These are phyloP conservation scores for Hypocrella siamensis DNA, from an alignment of 2,329 filamentous ascomycete species.

Conservation along the genomic window DNA sequence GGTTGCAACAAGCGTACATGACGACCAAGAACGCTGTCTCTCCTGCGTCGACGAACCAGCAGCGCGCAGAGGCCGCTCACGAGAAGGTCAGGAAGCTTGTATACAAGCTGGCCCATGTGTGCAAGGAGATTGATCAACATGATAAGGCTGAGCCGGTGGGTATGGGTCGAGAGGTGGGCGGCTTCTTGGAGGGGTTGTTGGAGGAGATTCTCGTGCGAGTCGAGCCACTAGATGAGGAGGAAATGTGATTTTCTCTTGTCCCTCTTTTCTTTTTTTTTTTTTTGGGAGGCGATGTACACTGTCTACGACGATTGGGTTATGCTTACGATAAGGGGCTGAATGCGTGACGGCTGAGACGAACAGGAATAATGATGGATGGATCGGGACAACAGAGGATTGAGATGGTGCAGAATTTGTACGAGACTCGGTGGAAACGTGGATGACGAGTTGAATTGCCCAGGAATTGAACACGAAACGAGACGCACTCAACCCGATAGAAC, in stretches of 20 bases:
- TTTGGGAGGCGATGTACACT: not conserved
- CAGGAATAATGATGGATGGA: no score
- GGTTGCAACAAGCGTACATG: slow-evolving; percentile 37
- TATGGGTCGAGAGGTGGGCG: slow-evolving; percentile 82
- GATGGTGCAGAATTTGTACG: no score
- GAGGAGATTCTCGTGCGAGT: slow-evolving; percentile 89
- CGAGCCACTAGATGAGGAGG: slow-evolving; percentile 70
- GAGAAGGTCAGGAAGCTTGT: slow-evolving; percentile 71
- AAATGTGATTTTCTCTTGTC: slow-evolving; percentile 13
- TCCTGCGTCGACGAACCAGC: slow-evolving; percentile 43
- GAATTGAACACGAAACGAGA: not conserved
- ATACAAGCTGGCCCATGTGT: slow-evolving; percentile 66
- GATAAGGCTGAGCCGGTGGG: slow-evolving; percentile 79
- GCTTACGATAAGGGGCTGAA: no score
- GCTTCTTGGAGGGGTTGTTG: slow-evolving; percentile 79
- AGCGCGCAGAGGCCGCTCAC: slow-evolving; percentile 57
- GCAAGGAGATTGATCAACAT: slow-evolving; percentile 78
- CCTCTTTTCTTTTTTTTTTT: not conserved
- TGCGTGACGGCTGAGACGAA: no score
- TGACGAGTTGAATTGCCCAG: not conserved
- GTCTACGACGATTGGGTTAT: not conserved
- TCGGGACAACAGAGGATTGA: no score
- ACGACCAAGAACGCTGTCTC: slow-evolving; percentile 19
- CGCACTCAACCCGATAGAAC: no score
- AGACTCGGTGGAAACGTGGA: no score